A percentile compares a stretch with the other conserved stretches of the same genome.
Evolutionary conservation across 257 asterid species (phyloP).

Genomic region (Scutellaria minor): DNA sequence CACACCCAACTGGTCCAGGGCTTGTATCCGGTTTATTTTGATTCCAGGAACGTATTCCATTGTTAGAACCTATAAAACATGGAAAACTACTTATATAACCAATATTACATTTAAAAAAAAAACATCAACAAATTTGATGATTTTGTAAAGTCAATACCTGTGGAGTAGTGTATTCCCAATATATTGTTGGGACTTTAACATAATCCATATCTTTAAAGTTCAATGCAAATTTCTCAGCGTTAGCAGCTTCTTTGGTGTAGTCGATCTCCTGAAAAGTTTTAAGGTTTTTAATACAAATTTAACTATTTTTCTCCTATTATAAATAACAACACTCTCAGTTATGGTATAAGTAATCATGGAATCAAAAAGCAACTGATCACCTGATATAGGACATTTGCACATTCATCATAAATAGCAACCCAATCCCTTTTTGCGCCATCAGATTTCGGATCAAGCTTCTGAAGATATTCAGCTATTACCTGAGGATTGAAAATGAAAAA

Average conservation of each 20-base stretch:
- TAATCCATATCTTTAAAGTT: conserved; percentile 82
- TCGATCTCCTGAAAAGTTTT: conserved; percentile 72
- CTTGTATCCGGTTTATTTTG: conserved; percentile 89
- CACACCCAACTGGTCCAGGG: conserved; percentile 86
- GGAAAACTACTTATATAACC: conserved; percentile 22
- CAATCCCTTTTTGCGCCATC: conserved; percentile 99
- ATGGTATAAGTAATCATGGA: background rate
- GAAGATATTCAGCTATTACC: conserved; percentile 98
- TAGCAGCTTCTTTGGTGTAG: conserved; percentile 86
- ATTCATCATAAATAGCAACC: conserved; percentile 98
- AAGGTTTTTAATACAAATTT: background rate
- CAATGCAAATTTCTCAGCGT: conserved; percentile 74
- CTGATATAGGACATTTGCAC: conserved; percentile 92
- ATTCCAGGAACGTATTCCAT: conserved; percentile 97
- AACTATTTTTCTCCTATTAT: too few relatives aligned
- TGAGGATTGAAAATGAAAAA: conserved; percentile 39
- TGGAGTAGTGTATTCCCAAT: conserved; percentile 91
- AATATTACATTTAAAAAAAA: conserved; percentile 22
- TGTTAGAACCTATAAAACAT: conserved; percentile 61
- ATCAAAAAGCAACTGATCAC: conserved; percentile 42
- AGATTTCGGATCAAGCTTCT: conserved; percentile 95
- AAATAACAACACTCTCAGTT: too few relatives aligned
- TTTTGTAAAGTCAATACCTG: conserved; percentile 58
- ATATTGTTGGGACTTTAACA: conserved; percentile 81
- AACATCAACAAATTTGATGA: conserved; percentile 20